These are phyloP conservation scores for Malassezia yamatoensis DNA, from an alignment of 1,284 basidiomycete genomes.

Conservation along the genomic window DNA sequence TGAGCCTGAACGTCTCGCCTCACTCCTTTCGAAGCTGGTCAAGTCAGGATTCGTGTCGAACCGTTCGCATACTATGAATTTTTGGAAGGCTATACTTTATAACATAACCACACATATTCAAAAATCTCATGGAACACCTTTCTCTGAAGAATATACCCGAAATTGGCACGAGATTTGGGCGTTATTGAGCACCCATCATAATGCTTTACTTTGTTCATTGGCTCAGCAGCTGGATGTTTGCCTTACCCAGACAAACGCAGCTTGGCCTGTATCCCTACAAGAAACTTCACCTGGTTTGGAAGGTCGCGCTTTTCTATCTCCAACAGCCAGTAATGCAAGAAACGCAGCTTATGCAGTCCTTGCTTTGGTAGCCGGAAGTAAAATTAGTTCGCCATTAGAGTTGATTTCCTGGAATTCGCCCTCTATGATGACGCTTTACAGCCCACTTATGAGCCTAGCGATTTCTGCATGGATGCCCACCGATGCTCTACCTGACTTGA, in stretches of 20 bases:
- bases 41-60: background rate
- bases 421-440: background rate
- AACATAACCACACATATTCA: background rate
- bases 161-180: slow-evolving; percentile 4
- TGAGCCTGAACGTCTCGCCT: background rate
- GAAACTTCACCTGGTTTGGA: slow-evolving; percentile 11
- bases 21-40: background rate
- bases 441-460: slow-evolving; percentile 1
- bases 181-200: background rate
- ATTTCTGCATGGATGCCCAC: background rate
- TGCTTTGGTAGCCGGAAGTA: background rate
- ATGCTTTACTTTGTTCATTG: background rate
- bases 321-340: background rate
- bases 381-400: background rate
- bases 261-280: background rate
- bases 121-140: background rate
- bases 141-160: background rate
- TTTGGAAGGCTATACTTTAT: background rate
- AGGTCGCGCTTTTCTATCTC: slow-evolving; percentile 10
- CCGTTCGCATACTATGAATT: background rate
- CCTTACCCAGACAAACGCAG: background rate
- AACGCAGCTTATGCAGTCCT: slow-evolving; percentile 2
- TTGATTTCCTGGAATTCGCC: background rate
- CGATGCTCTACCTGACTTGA: background rate
- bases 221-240: background rate